A percentile compares a stretch with the other conserved stretches of the same genome.
Conservation (phyloP, 441 rosid genomes). For the Jatropha multifida region DNA sequence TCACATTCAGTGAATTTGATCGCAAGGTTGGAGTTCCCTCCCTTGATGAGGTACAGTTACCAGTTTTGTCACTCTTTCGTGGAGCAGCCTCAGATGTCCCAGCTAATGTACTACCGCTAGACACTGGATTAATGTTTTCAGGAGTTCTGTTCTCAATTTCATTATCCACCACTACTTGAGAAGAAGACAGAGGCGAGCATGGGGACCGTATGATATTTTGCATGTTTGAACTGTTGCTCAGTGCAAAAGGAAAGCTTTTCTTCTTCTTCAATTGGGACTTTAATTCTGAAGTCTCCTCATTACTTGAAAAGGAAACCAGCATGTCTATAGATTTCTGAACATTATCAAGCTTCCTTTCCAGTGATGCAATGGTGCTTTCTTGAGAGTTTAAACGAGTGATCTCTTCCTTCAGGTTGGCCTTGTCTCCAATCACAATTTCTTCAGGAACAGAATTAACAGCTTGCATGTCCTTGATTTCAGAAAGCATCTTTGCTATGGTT, state of each 20-base stretch:
- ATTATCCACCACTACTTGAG: slow-evolving; percentile 41
- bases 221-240: slow-evolving; percentile 74
- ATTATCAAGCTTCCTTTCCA: slow-evolving; percentile 85
- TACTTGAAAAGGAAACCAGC: slow-evolving; percentile 56
- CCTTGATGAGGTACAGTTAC: slow-evolving; percentile 41
- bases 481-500: slow-evolving; percentile 73
- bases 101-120: slow-evolving; percentile 29
- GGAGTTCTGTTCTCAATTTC: slow-evolving; percentile 82
- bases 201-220: slow-evolving; percentile 76
- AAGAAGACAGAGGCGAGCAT: slow-evolving; percentile 73
- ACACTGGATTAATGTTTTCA: slow-evolving; percentile 33
- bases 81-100: slow-evolving; percentile 40
- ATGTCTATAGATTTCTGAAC: slow-evolving; percentile 84
- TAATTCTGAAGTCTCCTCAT: slow-evolving; percentile 51
- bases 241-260: slow-evolving; percentile 65
- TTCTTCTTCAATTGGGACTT: slow-evolving; percentile 68
- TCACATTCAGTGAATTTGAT: slow-evolving; percentile 75
- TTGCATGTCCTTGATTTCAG: slow-evolving; percentile 82
- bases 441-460: slow-evolving; percentile 48
- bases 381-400: slow-evolving; percentile 68
- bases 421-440: slow-evolving; percentile 48
- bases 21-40: slow-evolving; percentile 58
- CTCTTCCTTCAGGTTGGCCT: slow-evolving; percentile 74
- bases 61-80: slow-evolving; percentile 33
- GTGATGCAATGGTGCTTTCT: slow-evolving; percentile 53